Percentiles rank a stretch among this genome's conserved stretches.
Conservation (phyloP, 441 rosid genomes). For the Populus hybrid region DNA sequence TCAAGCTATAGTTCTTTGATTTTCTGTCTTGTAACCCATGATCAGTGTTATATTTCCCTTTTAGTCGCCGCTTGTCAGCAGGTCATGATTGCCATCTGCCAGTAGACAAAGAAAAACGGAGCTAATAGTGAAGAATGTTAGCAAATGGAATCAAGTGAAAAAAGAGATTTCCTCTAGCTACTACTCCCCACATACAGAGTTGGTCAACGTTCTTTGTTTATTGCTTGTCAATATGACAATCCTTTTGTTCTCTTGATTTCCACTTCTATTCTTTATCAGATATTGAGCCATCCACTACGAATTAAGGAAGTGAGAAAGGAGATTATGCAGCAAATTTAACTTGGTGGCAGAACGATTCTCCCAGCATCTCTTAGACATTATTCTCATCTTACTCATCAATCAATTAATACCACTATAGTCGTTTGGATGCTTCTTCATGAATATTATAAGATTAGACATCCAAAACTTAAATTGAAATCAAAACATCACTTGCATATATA, state of each 20-base stretch:
- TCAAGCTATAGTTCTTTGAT: background rate
- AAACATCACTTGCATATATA: background rate
- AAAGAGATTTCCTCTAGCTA: background rate
- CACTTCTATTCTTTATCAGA: conserved; percentile 12
- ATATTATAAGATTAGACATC: background rate
- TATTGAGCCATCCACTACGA: conserved; percentile 1
- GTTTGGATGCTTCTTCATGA: conserved; percentile 14
- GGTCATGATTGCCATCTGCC: background rate
- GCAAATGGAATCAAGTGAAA: background rate
- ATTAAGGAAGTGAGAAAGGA: conserved; percentile 7
- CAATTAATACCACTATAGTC: background rate
- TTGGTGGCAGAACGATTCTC: conserved; percentile 11
- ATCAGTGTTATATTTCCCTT: background rate
- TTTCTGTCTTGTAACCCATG: too few species aligned
- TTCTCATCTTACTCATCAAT: conserved; percentile 2
- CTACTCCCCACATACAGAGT: background rate
- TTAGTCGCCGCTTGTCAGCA: too few species aligned
- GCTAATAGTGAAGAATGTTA: background rate
- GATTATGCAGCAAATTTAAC: conserved; percentile 23
- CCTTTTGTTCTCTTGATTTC: conserved; percentile 5
- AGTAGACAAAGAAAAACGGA: background rate
- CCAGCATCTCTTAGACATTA: conserved; percentile 14
- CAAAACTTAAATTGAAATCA: background rate
- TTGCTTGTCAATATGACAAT: background rate
- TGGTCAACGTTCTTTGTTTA: background rate